Evolutionary conservation across 2,329 filamentous ascomycete genomes (phyloP).

Genomic region (Rhinocladiella mackenziei): DNA sequence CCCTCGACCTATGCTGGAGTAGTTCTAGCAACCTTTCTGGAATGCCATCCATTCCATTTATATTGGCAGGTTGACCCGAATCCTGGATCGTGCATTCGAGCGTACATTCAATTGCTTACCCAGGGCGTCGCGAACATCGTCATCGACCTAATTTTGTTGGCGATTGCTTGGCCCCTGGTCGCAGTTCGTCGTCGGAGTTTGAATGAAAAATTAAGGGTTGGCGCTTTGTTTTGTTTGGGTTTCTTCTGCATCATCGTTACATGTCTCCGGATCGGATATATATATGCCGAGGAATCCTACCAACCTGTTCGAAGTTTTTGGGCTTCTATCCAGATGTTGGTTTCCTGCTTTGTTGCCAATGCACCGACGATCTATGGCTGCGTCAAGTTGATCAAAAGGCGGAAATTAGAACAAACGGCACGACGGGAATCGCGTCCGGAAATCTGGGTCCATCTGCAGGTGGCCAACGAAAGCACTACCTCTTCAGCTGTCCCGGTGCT

Average conservation of each 20-base stretch:
- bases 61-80: constrained; percentile 55
- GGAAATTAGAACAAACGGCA: constrained; percentile 17
- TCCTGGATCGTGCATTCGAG: constrained; percentile 37
- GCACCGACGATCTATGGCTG: constrained; percentile 36
- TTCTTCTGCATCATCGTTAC: constrained; percentile 42
- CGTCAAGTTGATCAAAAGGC: constrained; percentile 17
- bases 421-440: constrained; percentile 22
- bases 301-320: constrained; percentile 40
- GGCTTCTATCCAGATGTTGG: constrained; percentile 39
- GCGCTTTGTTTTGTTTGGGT: constrained; percentile 38
- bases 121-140: constrained; percentile 36
- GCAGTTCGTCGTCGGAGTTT: constrained; percentile 23
- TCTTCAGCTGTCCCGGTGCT: constrained; percentile 9
- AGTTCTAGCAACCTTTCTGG: constrained; percentile 36
- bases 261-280: constrained; percentile 37
- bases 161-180: constrained; percentile 34
- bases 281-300: constrained; percentile 37
- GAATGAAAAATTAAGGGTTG: constrained; percentile 34
- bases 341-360: constrained; percentile 38
- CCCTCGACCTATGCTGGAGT: constrained; percentile 34
- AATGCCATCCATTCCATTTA: constrained; percentile 47
- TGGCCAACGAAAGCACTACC: constrained; percentile 10
- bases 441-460: constrained; percentile 23
- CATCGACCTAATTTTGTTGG: constrained; percentile 33
- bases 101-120: constrained; percentile 35